Evolutionary conservation across 78 protist genomes (phyloP).

Genomic region (Isochrysis galbana): DNA sequence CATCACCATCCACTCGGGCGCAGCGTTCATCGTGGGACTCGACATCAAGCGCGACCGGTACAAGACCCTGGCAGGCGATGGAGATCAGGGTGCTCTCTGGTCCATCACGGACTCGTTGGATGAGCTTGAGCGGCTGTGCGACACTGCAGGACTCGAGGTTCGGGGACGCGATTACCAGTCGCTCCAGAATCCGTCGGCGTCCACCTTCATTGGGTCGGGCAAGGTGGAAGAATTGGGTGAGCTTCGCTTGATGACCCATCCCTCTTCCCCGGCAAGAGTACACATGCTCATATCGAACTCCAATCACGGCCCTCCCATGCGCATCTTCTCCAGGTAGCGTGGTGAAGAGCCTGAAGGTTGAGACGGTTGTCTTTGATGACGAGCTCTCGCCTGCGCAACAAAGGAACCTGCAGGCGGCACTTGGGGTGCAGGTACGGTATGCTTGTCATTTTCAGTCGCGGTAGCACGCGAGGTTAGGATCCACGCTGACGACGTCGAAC

Average conservation of each 20-base stretch:
- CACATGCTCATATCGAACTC: no score
- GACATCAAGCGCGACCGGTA: neutral
- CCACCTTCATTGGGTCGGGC: constrained; percentile 41
- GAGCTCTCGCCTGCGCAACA: constrained; percentile 44
- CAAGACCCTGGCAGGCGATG: constrained; percentile 24
- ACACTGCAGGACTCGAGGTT: constrained; percentile 27
- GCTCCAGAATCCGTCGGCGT: constrained; percentile 24
- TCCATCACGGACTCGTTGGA: constrained; percentile 30
- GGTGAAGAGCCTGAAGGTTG: no score
- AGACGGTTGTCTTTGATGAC: constrained; percentile 26
- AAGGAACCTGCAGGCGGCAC: constrained; percentile 8
- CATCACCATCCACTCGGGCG: neutral
- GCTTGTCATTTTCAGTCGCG: no score
- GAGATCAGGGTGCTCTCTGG: neutral
- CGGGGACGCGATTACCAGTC: neutral
- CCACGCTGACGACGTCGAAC: no score
- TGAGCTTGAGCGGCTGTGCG: constrained; percentile 39
- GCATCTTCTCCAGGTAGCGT: no score
- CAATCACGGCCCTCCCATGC: no score
- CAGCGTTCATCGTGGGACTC: neutral
- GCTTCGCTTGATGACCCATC: no score
- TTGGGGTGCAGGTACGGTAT: neutral
- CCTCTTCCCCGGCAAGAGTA: no score
- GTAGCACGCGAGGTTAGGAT: no score
- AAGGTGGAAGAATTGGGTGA: neutral